Base-by-base conservation (phyloP, 306 rosid species). In the Coriaria nepalensis region DNA sequence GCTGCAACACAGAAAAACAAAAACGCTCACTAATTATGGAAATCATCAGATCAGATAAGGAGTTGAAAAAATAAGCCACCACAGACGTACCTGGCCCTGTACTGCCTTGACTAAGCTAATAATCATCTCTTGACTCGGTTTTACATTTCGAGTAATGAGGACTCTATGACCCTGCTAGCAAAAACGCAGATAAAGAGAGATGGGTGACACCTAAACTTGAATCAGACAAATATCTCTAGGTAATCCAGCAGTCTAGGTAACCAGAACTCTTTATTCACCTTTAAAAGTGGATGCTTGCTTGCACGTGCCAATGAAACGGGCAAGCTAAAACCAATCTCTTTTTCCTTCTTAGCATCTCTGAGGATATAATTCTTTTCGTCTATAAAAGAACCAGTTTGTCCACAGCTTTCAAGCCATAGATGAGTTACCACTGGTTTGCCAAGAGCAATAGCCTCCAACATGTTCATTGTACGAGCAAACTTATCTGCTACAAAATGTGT, bases 391-490 rank as follows among this genome's bases (percentile, higher is more conserved):
- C 68, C 72, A 42, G 96, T 92, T 76, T 85, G 87, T 47, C 96
- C 98, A 64, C 96, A 92, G 69, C 87, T 82, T 50, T 85, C 87
- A 35, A 92, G 65, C 98, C 98, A 92, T 55, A 63, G 69, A 73
- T 73, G 96, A 10, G 94, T 82, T 44, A 92, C 96, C 59, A 92
- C 98, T 42, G 80, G 87, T 73, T 92, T 85, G 35, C 94, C 87
- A 41, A 50, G 68, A 59, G 98, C 93, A 55, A 92, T 92, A 49
- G 98, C 96, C 67, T 79, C 93, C 57, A 92, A 67, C 93, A 92
- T 79, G 70, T 85, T 92, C 64, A 87, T 80, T 33, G 96, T 85
- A 5, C 94, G 92, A 62, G 79, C 75, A 66, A 92, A 92, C 47
- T 79, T 69, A 72, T 85, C 87, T 10, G 98, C 87, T 49, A 92